phyloP scores from a whole-genome alignment of 2,329 filamentous ascomycete genomes.

The Colletotrichum tabaci region DNA sequence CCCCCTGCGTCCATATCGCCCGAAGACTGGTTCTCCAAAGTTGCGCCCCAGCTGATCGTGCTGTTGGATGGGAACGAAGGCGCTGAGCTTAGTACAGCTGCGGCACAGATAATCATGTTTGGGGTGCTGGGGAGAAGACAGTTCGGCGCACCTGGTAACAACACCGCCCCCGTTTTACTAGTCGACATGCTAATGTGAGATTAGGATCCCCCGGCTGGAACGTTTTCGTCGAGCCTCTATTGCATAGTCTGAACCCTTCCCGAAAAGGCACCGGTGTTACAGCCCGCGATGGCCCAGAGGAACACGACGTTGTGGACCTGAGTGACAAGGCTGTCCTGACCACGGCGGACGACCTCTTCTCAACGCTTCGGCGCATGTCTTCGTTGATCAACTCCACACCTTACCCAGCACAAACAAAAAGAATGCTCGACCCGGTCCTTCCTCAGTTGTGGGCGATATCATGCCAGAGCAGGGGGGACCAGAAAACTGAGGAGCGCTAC shows the following conservation, averaged over 20 bases:
- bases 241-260: conserved; percentile 66
- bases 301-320: conserved; percentile 61
- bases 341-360: conserved; percentile 61
- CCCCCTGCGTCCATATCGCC: conserved; percentile 69
- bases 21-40: conserved; percentile 71
- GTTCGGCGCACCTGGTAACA: conserved; percentile 73
- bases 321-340: conserved; percentile 62
- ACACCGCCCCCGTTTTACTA: conserved; percentile 5
- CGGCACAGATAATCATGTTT: conserved; percentile 75
- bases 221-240: conserved; percentile 71
- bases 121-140: conserved; percentile 76
- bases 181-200: conserved; percentile 30
- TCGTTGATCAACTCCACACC: conserved; percentile 74
- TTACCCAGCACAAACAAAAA: conserved; percentile 75
- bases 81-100: conserved; percentile 70
- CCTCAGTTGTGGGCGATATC: conserved; percentile 75
- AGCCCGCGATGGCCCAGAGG: neutral
- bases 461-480: conserved; percentile 61
- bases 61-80: conserved; percentile 75
- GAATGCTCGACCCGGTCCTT: conserved; percentile 72
- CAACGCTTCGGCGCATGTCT: conserved; percentile 68
- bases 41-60: conserved; percentile 72
- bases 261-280: conserved; percentile 46
- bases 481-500: conserved; percentile 55
- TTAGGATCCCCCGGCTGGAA: conserved; percentile 73